A percentile compares a stretch with the other conserved stretches of the same genome.
Evolutionary conservation across 306 rosid genomes (phyloP).

Genomic region (Dicorynia guianensis): DNA sequence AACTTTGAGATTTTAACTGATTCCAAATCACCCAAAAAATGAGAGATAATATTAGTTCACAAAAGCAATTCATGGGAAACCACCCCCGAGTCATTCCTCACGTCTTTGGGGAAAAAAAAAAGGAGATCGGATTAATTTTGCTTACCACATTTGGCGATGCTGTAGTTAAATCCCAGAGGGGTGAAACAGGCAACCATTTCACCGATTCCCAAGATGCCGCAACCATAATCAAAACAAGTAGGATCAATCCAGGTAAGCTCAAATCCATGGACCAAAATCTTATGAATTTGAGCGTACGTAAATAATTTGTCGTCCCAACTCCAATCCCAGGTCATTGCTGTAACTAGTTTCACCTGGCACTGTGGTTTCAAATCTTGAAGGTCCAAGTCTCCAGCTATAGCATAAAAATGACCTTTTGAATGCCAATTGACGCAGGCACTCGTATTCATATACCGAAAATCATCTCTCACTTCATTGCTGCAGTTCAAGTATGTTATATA

Average conservation of each 20-base stretch:
- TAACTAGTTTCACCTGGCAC: neutral
- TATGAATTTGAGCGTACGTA: conserved; percentile 9
- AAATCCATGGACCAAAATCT: neutral
- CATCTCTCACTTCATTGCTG: conserved; percentile 1
- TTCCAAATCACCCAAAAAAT: no score
- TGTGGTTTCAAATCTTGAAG: neutral
- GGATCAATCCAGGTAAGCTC: neutral
- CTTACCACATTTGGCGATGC: no score
- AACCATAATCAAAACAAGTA: neutral
- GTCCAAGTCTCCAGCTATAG: neutral
- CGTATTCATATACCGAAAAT: conserved; percentile 3
- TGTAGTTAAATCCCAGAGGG: no score
- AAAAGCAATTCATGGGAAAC: no score
- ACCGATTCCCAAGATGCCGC: no score
- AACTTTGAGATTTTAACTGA: no score
- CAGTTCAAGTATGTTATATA: conserved; percentile 31
- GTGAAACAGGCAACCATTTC: no score
- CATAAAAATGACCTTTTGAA: conserved; percentile 6
- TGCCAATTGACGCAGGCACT: conserved; percentile 1
- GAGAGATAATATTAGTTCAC: no score
- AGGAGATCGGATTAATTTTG: no score
- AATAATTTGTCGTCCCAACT: neutral
- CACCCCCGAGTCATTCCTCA: no score
- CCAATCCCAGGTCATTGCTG: neutral
- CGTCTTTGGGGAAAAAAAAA: no score